Base-by-base conservation (phyloP, 345 rosid genomes). In the Mercurialis annua region DNA sequence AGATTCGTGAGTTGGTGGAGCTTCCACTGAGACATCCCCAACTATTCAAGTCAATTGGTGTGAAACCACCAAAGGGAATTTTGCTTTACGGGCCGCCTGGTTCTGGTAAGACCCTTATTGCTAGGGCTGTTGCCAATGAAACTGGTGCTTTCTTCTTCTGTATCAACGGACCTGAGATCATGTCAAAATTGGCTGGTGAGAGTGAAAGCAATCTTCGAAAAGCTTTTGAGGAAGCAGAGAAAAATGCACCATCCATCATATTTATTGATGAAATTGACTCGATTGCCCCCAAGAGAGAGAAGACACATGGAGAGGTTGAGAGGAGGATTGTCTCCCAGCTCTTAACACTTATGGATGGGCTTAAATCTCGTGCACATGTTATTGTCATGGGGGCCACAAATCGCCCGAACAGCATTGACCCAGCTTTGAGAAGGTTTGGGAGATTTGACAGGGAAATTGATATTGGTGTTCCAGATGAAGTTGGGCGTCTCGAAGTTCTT, bases 401-500 rank as follows among this genome's bases (percentile, higher is more conserved):
- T 77, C 94, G 98, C 16, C 98, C 98, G 56, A 93, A 90, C 70
- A 90, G 97, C 72, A 85, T 93, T 54, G 98, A 93, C 76, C 96
- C 97, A 3, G 96, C 98, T 64, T 77, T 90, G 75, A 86, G 97
- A 70, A 85, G 98, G 80, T 93, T 93, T 78, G 97, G 98, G 6
- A 84, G 98, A 67, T 93, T 93, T 57, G 98, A 90, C 44, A 79
- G 96, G 80, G 98, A 93, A 65, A 93, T 93, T 31, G 97, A 90
- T 67, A 92, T 92, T 40, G 98, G 98, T 56, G 96, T 92, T 59
- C 98, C 98, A 8, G 98, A 90, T 73, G 98, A 93, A 77, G 82
- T 93, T 52, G 98, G 98, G n/a, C 97, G 98, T 53, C 97, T 93
- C 62, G 98, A 93, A 78, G 98, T 93, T 73, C 94, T 93, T 60